A percentile compares a stretch with the other conserved stretches of the same genome.
Evolutionary conservation across 2,329 filamentous ascomycete species (phyloP).

Genomic region (Pseudogymnoascus sp.): DNA sequence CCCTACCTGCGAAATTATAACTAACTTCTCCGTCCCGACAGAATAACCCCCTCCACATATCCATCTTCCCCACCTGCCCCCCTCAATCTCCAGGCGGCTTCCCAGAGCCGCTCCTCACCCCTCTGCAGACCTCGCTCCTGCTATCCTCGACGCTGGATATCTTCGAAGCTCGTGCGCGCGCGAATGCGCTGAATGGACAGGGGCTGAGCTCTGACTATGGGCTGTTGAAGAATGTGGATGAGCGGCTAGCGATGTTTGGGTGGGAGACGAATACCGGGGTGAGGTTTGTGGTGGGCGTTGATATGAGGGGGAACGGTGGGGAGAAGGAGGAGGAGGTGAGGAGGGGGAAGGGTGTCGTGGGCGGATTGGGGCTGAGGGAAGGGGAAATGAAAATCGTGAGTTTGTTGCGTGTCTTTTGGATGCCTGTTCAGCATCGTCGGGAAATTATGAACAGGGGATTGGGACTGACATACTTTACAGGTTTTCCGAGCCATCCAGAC

Average conservation of each 20-base stretch:
- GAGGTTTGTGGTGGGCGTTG: conserved; percentile 81
- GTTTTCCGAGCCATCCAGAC: conserved; percentile 85
- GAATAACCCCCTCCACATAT: conserved; percentile 95
- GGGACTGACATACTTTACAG: conserved; percentile 31
- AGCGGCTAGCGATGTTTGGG: conserved; percentile 86
- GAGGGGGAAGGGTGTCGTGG: conserved; percentile 26
- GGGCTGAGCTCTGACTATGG: conserved; percentile 75
- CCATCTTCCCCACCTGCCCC: conserved; percentile 63
- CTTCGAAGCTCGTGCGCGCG: conserved; percentile 75
- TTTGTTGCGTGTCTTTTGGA: conserved; percentile 11
- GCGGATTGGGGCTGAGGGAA: conserved; percentile 64
- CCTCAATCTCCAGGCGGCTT: conserved; percentile 29
- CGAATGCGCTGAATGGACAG: conserved; percentile 45
- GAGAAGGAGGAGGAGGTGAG: conserved; percentile 14
- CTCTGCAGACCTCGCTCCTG: conserved; percentile 86
- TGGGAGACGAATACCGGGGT: conserved; percentile 95
- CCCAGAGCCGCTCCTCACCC: conserved; percentile 51
- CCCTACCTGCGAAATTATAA: not conserved
- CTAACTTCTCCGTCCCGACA: conserved; percentile 31
- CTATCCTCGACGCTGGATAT: conserved; percentile 88
- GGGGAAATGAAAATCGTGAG: conserved; percentile 77
- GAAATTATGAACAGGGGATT: not conserved
- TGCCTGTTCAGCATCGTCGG: not conserved
- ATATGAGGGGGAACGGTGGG: conserved; percentile 64
- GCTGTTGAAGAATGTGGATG: conserved; percentile 85